Percentiles rank a stretch among this genome's conserved stretches.
Conservation (phyloP, 768 basidiomycete genomes). For the Heimioporus sp. region DNA sequence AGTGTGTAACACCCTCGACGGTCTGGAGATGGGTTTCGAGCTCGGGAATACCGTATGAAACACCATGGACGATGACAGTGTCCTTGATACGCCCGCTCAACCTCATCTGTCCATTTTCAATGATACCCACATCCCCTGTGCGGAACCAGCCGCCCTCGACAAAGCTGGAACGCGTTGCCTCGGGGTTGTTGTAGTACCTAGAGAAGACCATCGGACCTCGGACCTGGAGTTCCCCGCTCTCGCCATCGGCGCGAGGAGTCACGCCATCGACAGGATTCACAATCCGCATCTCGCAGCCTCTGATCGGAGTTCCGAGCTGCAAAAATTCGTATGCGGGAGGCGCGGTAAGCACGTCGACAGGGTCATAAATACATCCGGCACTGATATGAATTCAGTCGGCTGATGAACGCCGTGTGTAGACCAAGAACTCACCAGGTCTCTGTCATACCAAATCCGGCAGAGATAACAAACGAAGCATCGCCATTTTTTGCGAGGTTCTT, state of each 20-base stretch:
- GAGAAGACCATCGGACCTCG: constrained; percentile 37
- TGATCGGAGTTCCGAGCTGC: constrained; percentile 32
- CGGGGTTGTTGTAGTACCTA: constrained; percentile 48
- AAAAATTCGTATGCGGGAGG: constrained; percentile 34
- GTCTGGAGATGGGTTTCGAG: constrained; percentile 37
- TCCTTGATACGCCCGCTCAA: constrained; percentile 40
- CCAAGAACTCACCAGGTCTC: constrained; percentile 35
- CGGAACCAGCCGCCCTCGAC: constrained; percentile 54
- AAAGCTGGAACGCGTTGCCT: constrained; percentile 48
- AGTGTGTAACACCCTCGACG: constrained; percentile 32
- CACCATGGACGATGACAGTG: constrained; percentile 39
- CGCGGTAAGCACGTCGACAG: constrained; percentile 19
- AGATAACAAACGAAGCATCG: constrained; percentile 33
- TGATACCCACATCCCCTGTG: constrained; percentile 52
- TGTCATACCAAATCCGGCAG: constrained; percentile 35
- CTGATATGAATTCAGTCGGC: background rate
- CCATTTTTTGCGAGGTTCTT: constrained; percentile 18
- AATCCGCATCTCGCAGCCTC: constrained; percentile 36
- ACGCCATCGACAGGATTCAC: constrained; percentile 29
- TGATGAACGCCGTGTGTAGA: background rate
- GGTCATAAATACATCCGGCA: constrained; percentile 42
- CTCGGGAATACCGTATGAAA: constrained; percentile 36
- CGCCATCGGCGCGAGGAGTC: constrained; percentile 25
- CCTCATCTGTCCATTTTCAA: constrained; percentile 34
- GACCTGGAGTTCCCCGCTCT: constrained; percentile 42